These are phyloP conservation scores for Pythium sukuiense DNA, from an alignment of 352 stramenopile species.

Conservation along the genomic window DNA sequence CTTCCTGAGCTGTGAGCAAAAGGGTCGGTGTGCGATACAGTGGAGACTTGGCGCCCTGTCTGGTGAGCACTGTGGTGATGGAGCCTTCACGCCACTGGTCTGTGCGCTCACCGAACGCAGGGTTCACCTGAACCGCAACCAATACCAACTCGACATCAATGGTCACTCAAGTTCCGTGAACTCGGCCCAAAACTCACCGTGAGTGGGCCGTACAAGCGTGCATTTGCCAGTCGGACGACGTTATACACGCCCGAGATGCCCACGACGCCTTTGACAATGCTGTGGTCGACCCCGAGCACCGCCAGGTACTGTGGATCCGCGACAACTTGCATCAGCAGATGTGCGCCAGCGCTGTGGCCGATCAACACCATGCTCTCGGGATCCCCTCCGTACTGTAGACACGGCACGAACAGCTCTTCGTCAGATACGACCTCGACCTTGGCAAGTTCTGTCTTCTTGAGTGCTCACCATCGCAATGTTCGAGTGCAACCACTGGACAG, in stretches of 20 bases:
- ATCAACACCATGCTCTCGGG: conserved; percentile 56
- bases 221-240: conserved; percentile 76
- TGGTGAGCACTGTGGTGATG: conserved; percentile 43
- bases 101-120: conserved; percentile 67
- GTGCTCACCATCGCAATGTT: conserved; percentile 64
- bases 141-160: neutral
- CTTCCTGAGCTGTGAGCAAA: conserved; percentile 66
- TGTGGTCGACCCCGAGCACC: conserved; percentile 35
- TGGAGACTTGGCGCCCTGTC: conserved; percentile 42
- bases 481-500: conserved; percentile 58
- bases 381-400: conserved; percentile 70
- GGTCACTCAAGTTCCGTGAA: neutral
- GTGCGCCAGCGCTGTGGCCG: conserved; percentile 77
- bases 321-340: conserved; percentile 72
- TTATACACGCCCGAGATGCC: conserved; percentile 88
- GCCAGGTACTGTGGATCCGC: conserved; percentile 53
- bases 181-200: conserved; percentile 28
- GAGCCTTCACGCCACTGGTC: conserved; percentile 76
- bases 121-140: conserved; percentile 33
- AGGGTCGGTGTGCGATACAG: conserved; percentile 51
- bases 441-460: neutral
- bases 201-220: conserved; percentile 65
- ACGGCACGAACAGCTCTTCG: neutral
- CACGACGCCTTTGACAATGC: conserved; percentile 52
- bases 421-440: neutral